phyloP scores from a whole-genome alignment of 495 filamentous ascomycete genomes.

The Neurospora cerealis region DNA sequence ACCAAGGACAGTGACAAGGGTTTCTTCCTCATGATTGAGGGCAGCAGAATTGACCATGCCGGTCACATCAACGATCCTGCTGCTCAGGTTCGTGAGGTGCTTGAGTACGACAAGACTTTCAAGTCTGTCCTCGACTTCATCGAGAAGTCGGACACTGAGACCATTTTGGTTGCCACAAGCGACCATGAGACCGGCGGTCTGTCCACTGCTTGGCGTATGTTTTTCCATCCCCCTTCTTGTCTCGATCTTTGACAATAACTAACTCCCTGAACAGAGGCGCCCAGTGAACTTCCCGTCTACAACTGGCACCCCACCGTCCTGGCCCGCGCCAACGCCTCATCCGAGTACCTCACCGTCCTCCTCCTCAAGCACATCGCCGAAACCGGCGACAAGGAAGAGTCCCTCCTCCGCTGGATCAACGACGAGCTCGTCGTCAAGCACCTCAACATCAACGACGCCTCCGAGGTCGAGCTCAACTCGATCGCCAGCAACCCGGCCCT shows the following conservation, averaged over 20 bases:
- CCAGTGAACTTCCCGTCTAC: slow-evolving; percentile 46
- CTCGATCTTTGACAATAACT: slow-evolving; percentile 1
- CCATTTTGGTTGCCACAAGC: slow-evolving; percentile 76
- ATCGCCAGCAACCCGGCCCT: slow-evolving; percentile 46
- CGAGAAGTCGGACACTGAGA: slow-evolving; percentile 58
- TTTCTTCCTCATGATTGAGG: slow-evolving; percentile 98
- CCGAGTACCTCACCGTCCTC: slow-evolving; percentile 53
- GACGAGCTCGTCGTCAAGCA: slow-evolving; percentile 49
- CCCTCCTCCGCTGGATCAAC: slow-evolving; percentile 49
- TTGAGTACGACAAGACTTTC: slow-evolving; percentile 86
- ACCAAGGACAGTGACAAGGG: slow-evolving; percentile 80
- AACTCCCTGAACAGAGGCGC: slow-evolving; percentile 19
- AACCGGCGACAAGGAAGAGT: slow-evolving; percentile 19
- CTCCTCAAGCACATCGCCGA: slow-evolving; percentile 47
- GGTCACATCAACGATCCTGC: slow-evolving; percentile 93
- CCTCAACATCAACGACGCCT: slow-evolving; percentile 67
- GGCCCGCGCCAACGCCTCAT: slow-evolving; percentile 69
- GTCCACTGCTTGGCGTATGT: slow-evolving; percentile 62
- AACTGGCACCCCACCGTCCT: slow-evolving; percentile 78
- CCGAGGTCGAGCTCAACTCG: slow-evolving; percentile 56
- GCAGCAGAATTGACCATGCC: slow-evolving; percentile 90
- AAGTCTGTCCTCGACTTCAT: slow-evolving; percentile 75
- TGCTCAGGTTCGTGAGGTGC: slow-evolving; percentile 87
- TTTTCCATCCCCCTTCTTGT: background rate
- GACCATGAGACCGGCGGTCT: slow-evolving; percentile 96